phyloP scores from a whole-genome alignment of 2,329 filamentous ascomycete species.

The Aphanoascus verrucosus region DNA sequence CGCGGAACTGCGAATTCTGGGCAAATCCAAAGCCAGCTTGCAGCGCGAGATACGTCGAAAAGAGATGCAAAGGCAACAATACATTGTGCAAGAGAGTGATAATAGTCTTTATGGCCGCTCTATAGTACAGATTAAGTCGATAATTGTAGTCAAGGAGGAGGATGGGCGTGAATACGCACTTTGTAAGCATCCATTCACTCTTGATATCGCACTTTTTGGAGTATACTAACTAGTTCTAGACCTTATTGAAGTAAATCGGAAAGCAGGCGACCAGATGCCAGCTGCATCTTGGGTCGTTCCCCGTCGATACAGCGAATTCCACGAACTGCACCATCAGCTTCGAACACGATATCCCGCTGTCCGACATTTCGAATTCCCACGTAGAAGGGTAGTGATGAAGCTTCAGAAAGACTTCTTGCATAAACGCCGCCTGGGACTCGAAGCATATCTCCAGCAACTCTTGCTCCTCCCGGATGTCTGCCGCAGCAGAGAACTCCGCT shows the following conservation, averaged over 20 bases:
- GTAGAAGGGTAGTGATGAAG: slow-evolving; percentile 88
- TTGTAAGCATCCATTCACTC: slow-evolving; percentile 41
- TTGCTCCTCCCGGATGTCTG: slow-evolving; percentile 86
- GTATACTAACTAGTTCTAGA: slow-evolving; percentile 38
- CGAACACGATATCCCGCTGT: slow-evolving; percentile 78
- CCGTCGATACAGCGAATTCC: slow-evolving; percentile 93
- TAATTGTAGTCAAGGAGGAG: slow-evolving; percentile 82
- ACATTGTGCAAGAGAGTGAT: slow-evolving; percentile 93
- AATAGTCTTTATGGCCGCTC: slow-evolving; percentile 92
- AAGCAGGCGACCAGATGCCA: slow-evolving; percentile 89
- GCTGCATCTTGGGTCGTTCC: slow-evolving; percentile 90
- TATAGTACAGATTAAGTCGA: slow-evolving; percentile 77
- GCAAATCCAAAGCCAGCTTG: slow-evolving; percentile 87
- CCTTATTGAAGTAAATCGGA: slow-evolving; percentile 78
- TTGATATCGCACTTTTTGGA: slow-evolving; percentile 38
- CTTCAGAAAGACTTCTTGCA: slow-evolving; percentile 91
- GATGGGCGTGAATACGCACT: slow-evolving; percentile 89
- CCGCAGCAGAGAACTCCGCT: slow-evolving; percentile 78
- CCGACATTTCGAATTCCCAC: slow-evolving; percentile 79
- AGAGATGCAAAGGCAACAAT: slow-evolving; percentile 91
- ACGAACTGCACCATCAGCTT: slow-evolving; percentile 83
- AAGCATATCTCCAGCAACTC: slow-evolving; percentile 73
- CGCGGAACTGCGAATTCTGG: slow-evolving; percentile 79
- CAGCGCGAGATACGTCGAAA: slow-evolving; percentile 87
- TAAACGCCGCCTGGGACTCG: slow-evolving; percentile 71